Percentiles rank a stretch among this genome's conserved stretches.
Conservation (phyloP, 164 flowering plant species). For the Brasenia schreberi region DNA sequence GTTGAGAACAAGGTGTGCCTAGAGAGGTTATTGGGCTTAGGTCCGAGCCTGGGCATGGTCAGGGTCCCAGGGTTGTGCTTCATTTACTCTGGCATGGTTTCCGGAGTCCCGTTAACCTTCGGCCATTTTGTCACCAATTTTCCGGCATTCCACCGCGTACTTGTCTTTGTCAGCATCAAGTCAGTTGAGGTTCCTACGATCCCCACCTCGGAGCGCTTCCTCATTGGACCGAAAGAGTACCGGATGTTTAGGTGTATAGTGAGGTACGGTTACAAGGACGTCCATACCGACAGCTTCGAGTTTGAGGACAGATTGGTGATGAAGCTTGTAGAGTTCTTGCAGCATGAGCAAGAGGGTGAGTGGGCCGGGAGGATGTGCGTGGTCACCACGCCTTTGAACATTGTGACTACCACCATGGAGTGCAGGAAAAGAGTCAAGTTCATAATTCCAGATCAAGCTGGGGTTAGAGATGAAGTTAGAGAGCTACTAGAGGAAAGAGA, state of each 20-base stretch:
- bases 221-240: slow-evolving; percentile 44
- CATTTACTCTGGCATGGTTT: slow-evolving; percentile 35
- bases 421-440: slow-evolving; percentile 16
- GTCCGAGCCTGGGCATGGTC: slow-evolving; percentile 62
- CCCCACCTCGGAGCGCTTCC: slow-evolving; percentile 27
- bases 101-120: slow-evolving; percentile 59
- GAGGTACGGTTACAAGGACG: slow-evolving; percentile 59
- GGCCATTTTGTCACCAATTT: slow-evolving; percentile 60
- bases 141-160: slow-evolving; percentile 62
- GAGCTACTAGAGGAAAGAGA: slow-evolving; percentile 33
- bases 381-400: slow-evolving; percentile 5
- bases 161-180: slow-evolving; percentile 52
- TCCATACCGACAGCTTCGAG: slow-evolving; percentile 14
- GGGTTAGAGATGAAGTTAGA: slow-evolving; percentile 18
- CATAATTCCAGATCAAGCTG: slow-evolving; percentile 4
- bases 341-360: slow-evolving; percentile 4
- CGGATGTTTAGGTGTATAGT: slow-evolving; percentile 57
- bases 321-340: slow-evolving; percentile 28
- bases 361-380: slow-evolving; percentile 5
- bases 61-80: slow-evolving; percentile 65
- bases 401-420: slow-evolving; percentile 3
- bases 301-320: slow-evolving; percentile 27
- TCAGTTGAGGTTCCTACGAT: slow-evolving; percentile 53
- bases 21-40: slow-evolving; percentile 31
- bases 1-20: slow-evolving; percentile 61